Base-by-base conservation (phyloP, 2,329 filamentous ascomycete genomes). In the Davidsoniella eucalypti region DNA sequence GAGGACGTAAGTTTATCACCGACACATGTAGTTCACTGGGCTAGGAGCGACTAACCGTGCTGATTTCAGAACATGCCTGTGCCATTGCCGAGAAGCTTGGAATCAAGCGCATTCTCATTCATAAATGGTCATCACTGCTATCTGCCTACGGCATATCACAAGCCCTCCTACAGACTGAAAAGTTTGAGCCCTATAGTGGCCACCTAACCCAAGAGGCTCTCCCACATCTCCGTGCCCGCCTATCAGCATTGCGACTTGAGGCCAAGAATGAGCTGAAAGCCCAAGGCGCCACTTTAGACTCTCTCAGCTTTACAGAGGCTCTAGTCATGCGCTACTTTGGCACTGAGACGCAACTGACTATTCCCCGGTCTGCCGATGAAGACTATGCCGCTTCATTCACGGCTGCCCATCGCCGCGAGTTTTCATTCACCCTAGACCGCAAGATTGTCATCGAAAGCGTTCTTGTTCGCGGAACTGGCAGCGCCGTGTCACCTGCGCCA, bases 331-430 rank as follows among this genome's bases (percentile, higher is more conserved):
- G 67, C 6, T 71, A 71, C 29, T 29, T 44, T 37, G 52, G 52
- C 5, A 43, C 48, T 4, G 40, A 45, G 12, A 54, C 29, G 0
- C 61, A 62, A 0, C 57, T 71, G 4, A 70, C 69, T 63, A 66
- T 69, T 3, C 51, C 61, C 0, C 33, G 50, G 29, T 45, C 48
- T 4, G 45, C 23, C 5, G 49, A 51, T 7, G 49, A 73, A 70
- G 76, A 75, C 0, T 85, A 82, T 61, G 78, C 76, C 2, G 72
- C 76, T 51, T 80, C 78, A 0, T 85, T 86, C 54, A 63, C 82
- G 44, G 74, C 76, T 56, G 78, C 83, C 54, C 82, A 87, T 59
- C 73, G 82, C 55, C 80, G 82, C 57, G 82, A 85, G 57, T 87
- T 86, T 57, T 81, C 81, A 1, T 87, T 87, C 60, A 82, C 76